phyloP scores from a whole-genome alignment of 148 eudicot genomes.

The Oxyria digyna region DNA sequence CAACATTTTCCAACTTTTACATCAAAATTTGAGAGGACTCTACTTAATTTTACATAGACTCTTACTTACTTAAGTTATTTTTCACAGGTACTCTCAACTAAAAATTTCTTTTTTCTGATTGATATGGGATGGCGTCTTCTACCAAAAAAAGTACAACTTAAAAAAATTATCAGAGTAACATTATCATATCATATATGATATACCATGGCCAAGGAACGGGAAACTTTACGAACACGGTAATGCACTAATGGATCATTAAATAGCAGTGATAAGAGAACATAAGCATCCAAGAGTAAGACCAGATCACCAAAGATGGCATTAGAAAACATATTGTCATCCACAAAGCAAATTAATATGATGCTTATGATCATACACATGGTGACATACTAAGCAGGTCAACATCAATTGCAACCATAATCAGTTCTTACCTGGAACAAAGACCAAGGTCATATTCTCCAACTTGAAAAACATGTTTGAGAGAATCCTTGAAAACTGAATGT shows the following conservation, averaged over 20 bases:
- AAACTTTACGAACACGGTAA: not conserved
- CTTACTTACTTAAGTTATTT: not conserved
- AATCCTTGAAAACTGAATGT: conserved; percentile 90
- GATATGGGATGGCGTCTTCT: not conserved
- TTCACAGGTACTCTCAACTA: not conserved
- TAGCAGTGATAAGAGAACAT: not conserved
- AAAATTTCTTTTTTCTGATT: not conserved
- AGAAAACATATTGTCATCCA: not conserved
- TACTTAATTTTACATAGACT: not conserved
- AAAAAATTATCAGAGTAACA: too few relatives aligned
- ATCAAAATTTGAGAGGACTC: too few relatives aligned
- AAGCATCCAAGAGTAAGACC: not conserved
- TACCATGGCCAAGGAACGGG: not conserved
- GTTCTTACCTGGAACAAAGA: conserved; percentile 79
- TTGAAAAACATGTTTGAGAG: conserved; percentile 67
- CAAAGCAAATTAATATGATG: not conserved
- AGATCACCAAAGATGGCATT: not conserved
- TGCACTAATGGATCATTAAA: not conserved
- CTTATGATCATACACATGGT: not conserved
- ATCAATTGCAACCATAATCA: conserved; percentile 36
- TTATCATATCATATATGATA: too few relatives aligned
- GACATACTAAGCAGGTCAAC: not conserved
- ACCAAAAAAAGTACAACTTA: not conserved
- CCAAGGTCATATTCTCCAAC: conserved; percentile 75
- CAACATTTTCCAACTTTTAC: not conserved